Evolutionary conservation across 2,329 filamentous ascomycete species (phyloP), one percentile per base, ranked within the genome.

Genomic region (Cryphonectria japonica): DNA sequence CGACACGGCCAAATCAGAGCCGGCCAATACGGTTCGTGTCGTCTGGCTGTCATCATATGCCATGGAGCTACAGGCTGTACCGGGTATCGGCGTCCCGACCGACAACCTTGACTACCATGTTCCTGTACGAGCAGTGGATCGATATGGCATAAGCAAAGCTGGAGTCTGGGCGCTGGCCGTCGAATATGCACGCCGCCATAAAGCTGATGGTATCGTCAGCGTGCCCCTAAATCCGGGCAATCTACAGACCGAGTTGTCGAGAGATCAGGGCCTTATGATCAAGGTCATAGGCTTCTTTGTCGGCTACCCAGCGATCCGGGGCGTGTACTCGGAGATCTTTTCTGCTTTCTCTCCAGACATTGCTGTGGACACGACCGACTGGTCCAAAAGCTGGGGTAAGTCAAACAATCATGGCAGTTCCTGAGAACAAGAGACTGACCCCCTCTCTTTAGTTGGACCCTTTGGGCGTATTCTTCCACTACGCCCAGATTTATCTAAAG

Each of bases 281-380:
- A 26, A 26, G 26, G 26, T 26, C 26, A 26, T 26, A 26, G 26
- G 26, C 26, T 26, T 26, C 26, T 26, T 26, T 26, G 26, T 26
- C 26, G 26, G 26, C 26, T 26, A 26, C 26, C 26, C 26, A 26
- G 26, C 26, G 26, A 26, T 26, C 26, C 26, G 82, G 81, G 6
- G 81, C 80, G 1, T 83, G 80, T 73, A 83, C 81, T 0, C 26
- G 26, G 78, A 82, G 76, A 72, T 83, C 3, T 83, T 78, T 71
- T 78, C 80, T 32, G 81, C 77, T 3, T 75, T 82, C 57, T 80
- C 80, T 1, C 78, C 79, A 0, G 78, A 82, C 26, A 26, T 26
- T 26, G 26, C 26, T 26, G 26, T 26, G 26, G 26, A 26, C 26
- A 26, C 26, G 26, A 26, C 26, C 26, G 26, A 26, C 26, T 26